Evolutionary conservation across 2,329 filamentous ascomycete species (phyloP), one percentile per base, ranked within the genome.

Genomic region (Amesomyces nigricolor): DNA sequence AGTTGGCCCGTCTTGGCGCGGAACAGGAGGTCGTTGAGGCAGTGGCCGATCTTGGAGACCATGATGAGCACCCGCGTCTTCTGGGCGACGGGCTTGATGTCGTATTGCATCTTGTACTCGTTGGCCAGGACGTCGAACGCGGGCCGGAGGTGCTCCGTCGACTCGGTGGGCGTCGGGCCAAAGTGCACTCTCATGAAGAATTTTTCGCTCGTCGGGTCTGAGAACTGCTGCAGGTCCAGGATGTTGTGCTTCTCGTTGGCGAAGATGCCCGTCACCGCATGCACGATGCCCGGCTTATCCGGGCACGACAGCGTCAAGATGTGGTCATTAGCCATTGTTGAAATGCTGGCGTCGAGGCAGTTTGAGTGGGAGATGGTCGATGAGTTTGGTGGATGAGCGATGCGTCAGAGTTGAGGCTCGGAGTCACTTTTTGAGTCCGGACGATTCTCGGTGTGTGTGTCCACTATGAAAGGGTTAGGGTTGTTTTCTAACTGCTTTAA

Each of bases 121-220:
- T 73, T 64, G 3, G 86, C 86, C 51, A 89, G 81, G 42, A 76
- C 71, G 29, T 75, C 72, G 64, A 92, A 85, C 6, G 81, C 78
- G 54, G 68, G 70, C 7, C 67, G 70, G 47, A 90, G 74, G 60
- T 79, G 72, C 17, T 75, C 75, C 47, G 75, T 80, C 58, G 72
- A 77, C 57, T 68, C 69, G 6, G 75, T 72, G 38, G 76, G 70
- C 5, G 76, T 77, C 58, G 86, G 81, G 9, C 83, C 86, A 65
- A 92, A 92, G 71, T 91, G 88, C 64, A 92, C 87, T 68, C 89
- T 82, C 89, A 94, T 92, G 75, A 94, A 94, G 77, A 94, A 94
- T 56, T 80, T 86, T 68, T 87, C 75, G 17, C 85, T 87, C 22
- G 77, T 80, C 26, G 84, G 82, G 72, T 92, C 89, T 42, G 84